Evolutionary conservation across 164 flowering plant species (phyloP), one percentile per base, ranked within the genome.

Genomic region (Saururus chinensis): DNA sequence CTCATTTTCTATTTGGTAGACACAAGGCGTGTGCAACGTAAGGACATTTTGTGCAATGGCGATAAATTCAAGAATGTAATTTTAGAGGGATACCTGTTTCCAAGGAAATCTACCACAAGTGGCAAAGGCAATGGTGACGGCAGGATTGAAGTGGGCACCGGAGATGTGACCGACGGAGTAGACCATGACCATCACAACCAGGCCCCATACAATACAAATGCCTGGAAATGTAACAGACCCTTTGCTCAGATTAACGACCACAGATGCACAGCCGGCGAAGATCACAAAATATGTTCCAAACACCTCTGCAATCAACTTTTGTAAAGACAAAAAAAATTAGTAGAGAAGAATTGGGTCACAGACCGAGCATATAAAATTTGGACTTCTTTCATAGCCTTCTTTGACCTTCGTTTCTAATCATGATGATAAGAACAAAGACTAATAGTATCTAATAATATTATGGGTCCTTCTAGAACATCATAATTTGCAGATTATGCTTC

Each of bases 131-230:
- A 84, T 70, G 68, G 88, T 80, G 59, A 84, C 88, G 0, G 88
- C 84, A 1, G 88, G 88, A 59, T 84, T 82, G 59, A 84, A 77
- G 57, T 84, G 88, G 35, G 85, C 84, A 21, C 88, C 88, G 40
- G 88, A 84, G 66, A 84, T 79, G 64, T 84, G 88, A 11, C 88
- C 88, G 23, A 80, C 70, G 0, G 88, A 72, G 70, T 82, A 84
- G 45, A 79, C 68, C 78, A 84, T 60, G 35, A 77, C 82, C 86
- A 80, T 82, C 40, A 81, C 82, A 11, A 59, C 80, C 13, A 82
- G 66, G 7, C 89, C 89, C 84, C 84, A 84, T 4, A 66, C 75
- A 0, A 80, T 63, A 19, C 78, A 57, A 12, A 80, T 73, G 17
- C 86, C 89, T 0, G 83, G 86, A 23, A 71, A 68, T 13, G 84